Evolutionary conservation across 1,139 yeast genomes (phyloP).

Genomic region (Geotrichum klebahnii): DNA sequence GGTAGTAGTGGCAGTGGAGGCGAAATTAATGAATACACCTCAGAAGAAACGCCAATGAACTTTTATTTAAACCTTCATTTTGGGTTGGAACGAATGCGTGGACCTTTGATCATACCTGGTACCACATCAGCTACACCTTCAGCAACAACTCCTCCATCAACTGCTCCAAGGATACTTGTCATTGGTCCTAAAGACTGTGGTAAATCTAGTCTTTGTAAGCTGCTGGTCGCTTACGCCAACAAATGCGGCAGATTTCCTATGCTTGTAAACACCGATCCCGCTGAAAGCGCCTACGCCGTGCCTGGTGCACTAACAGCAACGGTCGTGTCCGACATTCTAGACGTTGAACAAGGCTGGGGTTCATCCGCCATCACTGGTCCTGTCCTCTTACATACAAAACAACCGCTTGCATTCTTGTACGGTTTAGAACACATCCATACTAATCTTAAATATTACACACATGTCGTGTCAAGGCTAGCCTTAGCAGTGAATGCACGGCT

Average conservation of each 20-base stretch:
- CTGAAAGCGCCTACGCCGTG: constrained; percentile 68
- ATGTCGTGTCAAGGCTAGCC: constrained; percentile 55
- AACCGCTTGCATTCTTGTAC: constrained; percentile 75
- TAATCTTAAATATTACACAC: constrained; percentile 59
- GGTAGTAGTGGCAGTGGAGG: no score
- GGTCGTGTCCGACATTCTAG: constrained; percentile 74
- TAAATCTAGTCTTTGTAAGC: constrained; percentile 69
- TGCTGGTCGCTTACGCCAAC: constrained; percentile 68
- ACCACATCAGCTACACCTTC: neutral
- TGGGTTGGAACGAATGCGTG: constrained; percentile 64
- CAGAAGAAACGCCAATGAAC: constrained; percentile 67
- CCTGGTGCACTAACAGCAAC: constrained; percentile 89
- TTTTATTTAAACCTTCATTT: constrained; percentile 68
- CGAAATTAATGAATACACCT: constrained; percentile 53
- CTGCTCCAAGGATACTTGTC: constrained; percentile 61
- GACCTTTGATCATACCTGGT: constrained; percentile 24
- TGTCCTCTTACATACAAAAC: constrained; percentile 74
- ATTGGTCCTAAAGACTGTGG: constrained; percentile 74
- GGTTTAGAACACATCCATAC: constrained; percentile 63
- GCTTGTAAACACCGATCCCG: constrained; percentile 78
- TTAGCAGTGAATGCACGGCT: constrained; percentile 55
- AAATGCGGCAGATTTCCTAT: constrained; percentile 61
- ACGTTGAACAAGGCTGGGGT: constrained; percentile 83
- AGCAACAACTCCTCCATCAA: constrained; percentile 8
- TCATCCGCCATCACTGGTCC: constrained; percentile 86